Evolutionary conservation across 306 rosid genomes (phyloP), one percentile per base, ranked within the genome.

Genomic region (Coriaria nepalensis): DNA sequence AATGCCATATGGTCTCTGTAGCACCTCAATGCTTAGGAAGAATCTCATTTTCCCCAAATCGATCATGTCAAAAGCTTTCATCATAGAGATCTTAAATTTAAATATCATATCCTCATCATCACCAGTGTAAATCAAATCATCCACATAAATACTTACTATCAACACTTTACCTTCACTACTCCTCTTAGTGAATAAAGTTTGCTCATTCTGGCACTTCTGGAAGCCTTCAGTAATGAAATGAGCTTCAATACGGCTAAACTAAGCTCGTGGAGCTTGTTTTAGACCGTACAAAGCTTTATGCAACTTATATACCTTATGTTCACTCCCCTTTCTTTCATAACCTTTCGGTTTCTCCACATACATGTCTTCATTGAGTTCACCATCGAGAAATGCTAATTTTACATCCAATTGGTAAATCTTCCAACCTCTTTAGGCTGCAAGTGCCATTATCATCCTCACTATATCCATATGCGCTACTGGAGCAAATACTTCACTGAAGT

Each of bases 251-350:
- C 33, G 7, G 52, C 36, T 47, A 9, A 6, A 47, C 52, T 10
- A 47, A 15, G 52, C 52, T 7, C 52, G 7, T 47, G 52, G 10
- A 6, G 52, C 35, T 20, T 47, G 52, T 47, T 20, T 15, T 6
- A 47, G 7, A 4, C 35, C 36, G 8, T 32, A 47, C 3, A 20
- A 20, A 20, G 29, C 29, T 20, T 41, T 41, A 0, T 41, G 7
- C 4, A 41, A 4, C 8, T 41, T 41, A 9, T 41, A 41, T 1
- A 41, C 2, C 1, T 41, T 41, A 3, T 9, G n/a, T n/a, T 41
- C 45, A 2, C 13, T 41, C 11, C 45, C 12, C 45, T 41, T 7
- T 2, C 4, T 1, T 1, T 7, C 45, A 41, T 41, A 41, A 0
- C 45, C 45, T 4, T 1, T 6, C 0, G 45, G 45, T 9, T 41